Evolutionary conservation across 352 stramenopile genomes (phyloP).

Genomic region (Pythium rishiriense): DNA sequence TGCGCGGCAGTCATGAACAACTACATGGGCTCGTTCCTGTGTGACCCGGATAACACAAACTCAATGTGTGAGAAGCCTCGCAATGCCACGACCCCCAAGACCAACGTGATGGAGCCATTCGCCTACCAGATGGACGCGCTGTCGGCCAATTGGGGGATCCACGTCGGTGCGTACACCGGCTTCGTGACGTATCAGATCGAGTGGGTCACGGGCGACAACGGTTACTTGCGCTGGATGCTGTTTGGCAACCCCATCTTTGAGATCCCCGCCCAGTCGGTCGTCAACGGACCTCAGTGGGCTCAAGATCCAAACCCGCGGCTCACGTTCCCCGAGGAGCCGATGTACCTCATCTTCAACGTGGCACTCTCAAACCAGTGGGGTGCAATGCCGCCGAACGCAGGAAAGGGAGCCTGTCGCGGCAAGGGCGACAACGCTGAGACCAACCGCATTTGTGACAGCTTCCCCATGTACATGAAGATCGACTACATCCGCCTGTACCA

Average conservation of each 20-base stretch:
- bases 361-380: slow-evolving; percentile 90
- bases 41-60: slow-evolving; percentile 63
- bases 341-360: slow-evolving; percentile 95
- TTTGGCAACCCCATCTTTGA: slow-evolving; percentile 63
- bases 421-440: slow-evolving; percentile 43
- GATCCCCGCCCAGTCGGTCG: slow-evolving; percentile 56
- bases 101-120: slow-evolving; percentile 61
- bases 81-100: slow-evolving; percentile 47
- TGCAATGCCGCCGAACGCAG: slow-evolving; percentile 53
- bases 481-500: slow-evolving; percentile 86
- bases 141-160: slow-evolving; percentile 68
- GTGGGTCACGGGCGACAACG: slow-evolving; percentile 65
- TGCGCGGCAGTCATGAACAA: slow-evolving; percentile 63
- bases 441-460: slow-evolving; percentile 78
- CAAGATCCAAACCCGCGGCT: slow-evolving; percentile 49
- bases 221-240: slow-evolving; percentile 73
- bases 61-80: slow-evolving; percentile 42
- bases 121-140: slow-evolving; percentile 78
- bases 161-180: slow-evolving; percentile 60
- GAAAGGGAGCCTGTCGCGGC: slow-evolving; percentile 49
- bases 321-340: slow-evolving; percentile 86
- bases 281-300: slow-evolving; percentile 44
- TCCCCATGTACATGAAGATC: slow-evolving; percentile 85
- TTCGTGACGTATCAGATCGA: slow-evolving; percentile 70
- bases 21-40: slow-evolving; percentile 65